Evolutionary conservation across 2,329 filamentous ascomycete genomes (phyloP).

Genomic region (Alternaria incomplexa): DNA sequence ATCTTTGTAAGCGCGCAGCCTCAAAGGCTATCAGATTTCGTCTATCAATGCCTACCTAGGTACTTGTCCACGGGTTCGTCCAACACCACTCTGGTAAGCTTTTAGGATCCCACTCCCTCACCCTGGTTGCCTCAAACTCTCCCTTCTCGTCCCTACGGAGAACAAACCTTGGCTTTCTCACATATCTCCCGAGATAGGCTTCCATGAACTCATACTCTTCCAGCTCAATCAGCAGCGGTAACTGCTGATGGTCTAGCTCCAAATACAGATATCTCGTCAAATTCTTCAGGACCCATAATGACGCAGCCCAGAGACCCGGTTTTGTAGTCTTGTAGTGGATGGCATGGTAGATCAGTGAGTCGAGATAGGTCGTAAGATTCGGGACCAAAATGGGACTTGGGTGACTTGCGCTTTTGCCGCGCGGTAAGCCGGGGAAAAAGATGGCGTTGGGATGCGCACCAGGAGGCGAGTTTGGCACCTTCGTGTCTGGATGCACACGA

Average conservation of each 20-base stretch:
- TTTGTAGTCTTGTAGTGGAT: not conserved
- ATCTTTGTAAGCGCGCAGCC: not conserved
- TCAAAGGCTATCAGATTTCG: not conserved
- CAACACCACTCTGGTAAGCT: conserved; percentile 2
- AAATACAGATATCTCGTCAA: conserved; percentile 3
- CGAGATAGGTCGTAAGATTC: not conserved
- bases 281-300: not conserved
- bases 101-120: not conserved
- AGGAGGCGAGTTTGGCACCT: not conserved
- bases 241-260: not conserved
- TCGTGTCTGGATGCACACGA: conserved; percentile 1
- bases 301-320: not conserved
- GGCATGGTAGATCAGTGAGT: not conserved
- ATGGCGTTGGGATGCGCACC: not conserved
- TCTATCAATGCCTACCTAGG: not conserved
- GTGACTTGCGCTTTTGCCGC: not conserved
- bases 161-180: not conserved
- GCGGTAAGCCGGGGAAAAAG: not conserved
- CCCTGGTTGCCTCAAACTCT: not conserved
- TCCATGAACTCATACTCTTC: conserved; percentile 2
- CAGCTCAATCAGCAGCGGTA: not conserved
- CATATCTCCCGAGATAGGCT: not conserved
- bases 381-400: not conserved
- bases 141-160: not conserved
- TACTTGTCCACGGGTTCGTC: not conserved